Evolutionary conservation across 768 basidiomycete species (phyloP).

Genomic region (Dioszegia aurantiaca): DNA sequence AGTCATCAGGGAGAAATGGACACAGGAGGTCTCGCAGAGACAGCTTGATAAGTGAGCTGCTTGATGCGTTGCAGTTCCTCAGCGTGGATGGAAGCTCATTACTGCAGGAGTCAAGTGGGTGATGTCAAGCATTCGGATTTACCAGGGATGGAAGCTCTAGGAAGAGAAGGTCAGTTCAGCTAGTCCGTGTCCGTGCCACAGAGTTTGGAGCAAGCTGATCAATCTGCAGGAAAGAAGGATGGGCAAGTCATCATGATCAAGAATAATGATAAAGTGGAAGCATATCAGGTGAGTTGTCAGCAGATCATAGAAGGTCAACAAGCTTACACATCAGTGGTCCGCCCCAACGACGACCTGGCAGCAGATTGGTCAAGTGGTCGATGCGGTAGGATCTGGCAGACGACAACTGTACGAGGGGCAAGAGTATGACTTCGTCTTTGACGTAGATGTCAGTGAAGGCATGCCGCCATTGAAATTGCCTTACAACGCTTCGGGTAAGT

Average conservation of each 20-base stretch:
- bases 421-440: conserved; percentile 99
- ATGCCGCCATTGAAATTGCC: conserved; percentile 89
- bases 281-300: conserved; percentile 70
- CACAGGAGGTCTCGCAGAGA: conserved; percentile 64
- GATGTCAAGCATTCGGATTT: conserved; percentile 90
- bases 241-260: conserved; percentile 92
- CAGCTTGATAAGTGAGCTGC: conserved; percentile 62
- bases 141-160: conserved; percentile 77
- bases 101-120: conserved; percentile 69
- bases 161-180: conserved; percentile 61
- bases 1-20: conserved; percentile 60
- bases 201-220: conserved; percentile 4
- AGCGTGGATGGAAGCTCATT: not conserved
- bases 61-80: not conserved
- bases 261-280: conserved; percentile 76
- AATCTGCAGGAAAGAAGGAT: conserved; percentile 80
- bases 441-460: conserved; percentile 92
- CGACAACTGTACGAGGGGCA: conserved; percentile 89
- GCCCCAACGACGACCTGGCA: conserved; percentile 68
- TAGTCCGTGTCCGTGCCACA: not conserved
- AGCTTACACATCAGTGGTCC: conserved; percentile 68
- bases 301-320: not conserved
- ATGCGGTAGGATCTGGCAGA: conserved; percentile 83
- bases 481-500: conserved; percentile 78
- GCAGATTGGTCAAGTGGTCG: conserved; percentile 93